A percentile compares a stretch with the other conserved stretches of the same genome.
These are phyloP conservation scores for Cicer arietinum DNA, from an alignment of 306 rosid species.

Conservation along the genomic window DNA sequence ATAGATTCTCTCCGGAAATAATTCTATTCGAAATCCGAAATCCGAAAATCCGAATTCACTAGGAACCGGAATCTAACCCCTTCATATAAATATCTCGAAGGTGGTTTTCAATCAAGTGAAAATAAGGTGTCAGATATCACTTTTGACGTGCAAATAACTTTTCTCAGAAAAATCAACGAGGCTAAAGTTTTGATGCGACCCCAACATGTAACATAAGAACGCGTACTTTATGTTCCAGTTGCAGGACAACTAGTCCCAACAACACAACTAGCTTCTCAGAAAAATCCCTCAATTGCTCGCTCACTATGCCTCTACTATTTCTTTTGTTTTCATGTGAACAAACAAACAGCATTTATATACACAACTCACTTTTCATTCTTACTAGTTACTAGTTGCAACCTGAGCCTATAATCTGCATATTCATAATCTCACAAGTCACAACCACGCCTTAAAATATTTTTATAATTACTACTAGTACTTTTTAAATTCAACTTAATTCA, in stretches of 20 bases:
- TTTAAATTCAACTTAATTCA: not conserved
- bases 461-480: not conserved
- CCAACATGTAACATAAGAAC: not conserved
- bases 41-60: too few species aligned
- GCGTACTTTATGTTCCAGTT: not conserved
- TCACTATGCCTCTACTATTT: not conserved
- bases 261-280: slow-evolving; percentile 30
- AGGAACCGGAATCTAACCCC: too few species aligned
- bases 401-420: slow-evolving; percentile 42
- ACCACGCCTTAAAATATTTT: not conserved
- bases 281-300: not conserved
- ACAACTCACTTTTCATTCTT: not conserved
- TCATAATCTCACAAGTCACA: not conserved
- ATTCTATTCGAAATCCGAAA: too few species aligned
- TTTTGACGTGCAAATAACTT: not conserved
- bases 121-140: too few species aligned
- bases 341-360: not conserved
- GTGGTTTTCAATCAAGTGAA: too few species aligned
- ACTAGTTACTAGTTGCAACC: not conserved
- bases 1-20: too few species aligned
- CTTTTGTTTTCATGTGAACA: not conserved
- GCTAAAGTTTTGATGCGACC: slow-evolving; percentile 19
- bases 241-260: not conserved
- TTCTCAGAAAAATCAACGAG: not conserved
- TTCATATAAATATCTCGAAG: too few species aligned